These are phyloP conservation scores for Xylaria cubensis DNA, from an alignment of 495 filamentous ascomycete species.

Conservation along the genomic window DNA sequence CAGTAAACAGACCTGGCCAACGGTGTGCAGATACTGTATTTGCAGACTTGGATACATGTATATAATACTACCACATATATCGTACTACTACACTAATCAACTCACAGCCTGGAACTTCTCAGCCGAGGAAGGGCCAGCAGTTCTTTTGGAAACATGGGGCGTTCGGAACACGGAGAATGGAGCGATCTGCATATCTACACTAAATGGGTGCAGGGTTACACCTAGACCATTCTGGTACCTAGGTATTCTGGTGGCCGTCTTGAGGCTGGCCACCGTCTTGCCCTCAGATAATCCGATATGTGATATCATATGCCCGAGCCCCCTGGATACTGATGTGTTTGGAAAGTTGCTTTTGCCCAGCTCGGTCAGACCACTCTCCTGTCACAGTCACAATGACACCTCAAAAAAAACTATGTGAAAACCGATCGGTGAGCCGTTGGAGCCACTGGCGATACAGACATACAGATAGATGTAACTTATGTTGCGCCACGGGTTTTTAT, in stretches of 20 bases:
- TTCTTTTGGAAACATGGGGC: conserved; percentile 15
- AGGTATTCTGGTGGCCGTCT: not conserved
- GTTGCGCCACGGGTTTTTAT: not conserved
- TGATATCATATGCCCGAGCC: conserved; percentile 1
- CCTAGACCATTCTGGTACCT: not conserved
- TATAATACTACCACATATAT: conserved; percentile 12
- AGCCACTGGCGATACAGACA: conserved; percentile 4
- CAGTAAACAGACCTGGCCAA: not conserved
- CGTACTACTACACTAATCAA: not conserved
- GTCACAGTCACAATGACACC: not conserved
- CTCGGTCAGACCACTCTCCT: conserved; percentile 13
- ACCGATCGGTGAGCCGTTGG: conserved; percentile 9
- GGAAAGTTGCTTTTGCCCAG: conserved; percentile 16
- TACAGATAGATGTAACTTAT: not conserved
- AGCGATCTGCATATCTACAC: not conserved
- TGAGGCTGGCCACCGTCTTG: not conserved
- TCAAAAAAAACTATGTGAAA: not conserved
- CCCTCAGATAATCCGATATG: not conserved
- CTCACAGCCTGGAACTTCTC: conserved; percentile 1
- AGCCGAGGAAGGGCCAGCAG: conserved; percentile 1
- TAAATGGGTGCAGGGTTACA: not conserved
- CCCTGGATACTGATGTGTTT: not conserved
- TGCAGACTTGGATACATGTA: not conserved
- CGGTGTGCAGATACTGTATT: conserved; percentile 2
- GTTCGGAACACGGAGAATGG: conserved; percentile 1